Conservation (phyloP, 805 yeast species). For the Spathaspora hagerdaliae region DNA sequence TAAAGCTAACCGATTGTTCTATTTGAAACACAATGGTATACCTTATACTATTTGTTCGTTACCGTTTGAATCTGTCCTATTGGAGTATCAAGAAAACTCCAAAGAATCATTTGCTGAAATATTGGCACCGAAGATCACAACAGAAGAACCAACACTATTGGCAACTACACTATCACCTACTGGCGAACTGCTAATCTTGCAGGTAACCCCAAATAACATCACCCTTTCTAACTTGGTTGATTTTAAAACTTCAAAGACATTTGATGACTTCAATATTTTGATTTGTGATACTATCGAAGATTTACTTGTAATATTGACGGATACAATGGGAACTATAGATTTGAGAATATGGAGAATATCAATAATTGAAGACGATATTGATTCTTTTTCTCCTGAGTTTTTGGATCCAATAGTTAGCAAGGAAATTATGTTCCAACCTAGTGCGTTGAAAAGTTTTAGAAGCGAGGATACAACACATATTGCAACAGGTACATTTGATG, state of each 20-base stretch:
- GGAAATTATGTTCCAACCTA: slow-evolving; percentile 10
- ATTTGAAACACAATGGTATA: slow-evolving; percentile 13
- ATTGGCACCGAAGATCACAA: slow-evolving; percentile 12
- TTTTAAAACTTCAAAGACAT: not conserved
- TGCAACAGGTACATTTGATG: slow-evolving; percentile 18
- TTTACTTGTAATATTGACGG: slow-evolving; percentile 12
- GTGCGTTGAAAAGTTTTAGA: slow-evolving; percentile 8
- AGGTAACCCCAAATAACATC: slow-evolving; percentile 20
- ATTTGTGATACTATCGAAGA: slow-evolving; percentile 8
- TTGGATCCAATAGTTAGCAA: not conserved
- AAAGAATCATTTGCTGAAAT: slow-evolving; percentile 21
- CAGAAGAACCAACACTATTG: slow-evolving; percentile 14
- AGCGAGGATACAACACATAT: not conserved
- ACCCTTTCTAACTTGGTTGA: slow-evolving; percentile 19
- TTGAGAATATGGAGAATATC: not conserved
- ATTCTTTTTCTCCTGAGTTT: not conserved
- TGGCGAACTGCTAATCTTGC: slow-evolving; percentile 16
- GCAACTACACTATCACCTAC: slow-evolving; percentile 8
- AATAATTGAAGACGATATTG: not conserved
- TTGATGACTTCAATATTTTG: slow-evolving; percentile 10
- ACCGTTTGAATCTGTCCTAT: slow-evolving; percentile 33
- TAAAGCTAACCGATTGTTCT: slow-evolving; percentile 20
- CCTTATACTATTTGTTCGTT: slow-evolving; percentile 31
- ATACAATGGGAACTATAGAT: slow-evolving; percentile 1
- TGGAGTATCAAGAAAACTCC: slow-evolving; percentile 23